Evolutionary conservation across 768 basidiomycete genomes (phyloP).

Genomic region (Suillus fuscotomentosus): DNA sequence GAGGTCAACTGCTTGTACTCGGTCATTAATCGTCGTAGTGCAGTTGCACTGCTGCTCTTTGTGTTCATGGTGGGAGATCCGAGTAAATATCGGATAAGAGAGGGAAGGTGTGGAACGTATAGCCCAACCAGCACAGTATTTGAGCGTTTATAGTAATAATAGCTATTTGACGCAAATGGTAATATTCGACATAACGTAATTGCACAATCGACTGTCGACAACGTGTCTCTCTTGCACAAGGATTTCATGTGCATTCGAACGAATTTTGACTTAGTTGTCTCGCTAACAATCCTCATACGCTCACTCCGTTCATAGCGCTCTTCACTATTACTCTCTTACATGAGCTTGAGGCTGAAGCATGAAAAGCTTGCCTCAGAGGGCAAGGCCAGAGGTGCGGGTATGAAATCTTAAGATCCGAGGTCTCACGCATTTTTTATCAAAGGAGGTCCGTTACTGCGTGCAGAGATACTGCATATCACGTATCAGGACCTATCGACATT

Average conservation of each 20-base stretch:
- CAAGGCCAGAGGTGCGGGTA: not conserved
- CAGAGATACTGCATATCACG: not conserved
- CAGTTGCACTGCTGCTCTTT: constrained; percentile 61
- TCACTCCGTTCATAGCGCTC: not conserved
- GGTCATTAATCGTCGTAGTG: constrained; percentile 85
- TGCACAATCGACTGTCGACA: not conserved
- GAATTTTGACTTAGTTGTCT: not conserved
- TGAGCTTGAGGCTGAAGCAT: not conserved
- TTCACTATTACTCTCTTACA: not conserved
- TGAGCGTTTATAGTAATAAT: not conserved
- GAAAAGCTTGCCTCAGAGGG: not conserved
- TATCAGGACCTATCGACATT: not conserved
- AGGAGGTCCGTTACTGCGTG: not conserved
- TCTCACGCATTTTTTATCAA: not conserved
- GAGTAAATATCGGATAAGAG: not conserved
- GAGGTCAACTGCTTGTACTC: constrained; percentile 87
- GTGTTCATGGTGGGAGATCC: constrained; percentile 41
- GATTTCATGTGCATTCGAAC: not conserved
- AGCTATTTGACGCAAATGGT: not conserved
- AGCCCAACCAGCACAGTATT: too few relatives aligned
- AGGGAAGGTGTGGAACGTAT: not conserved
- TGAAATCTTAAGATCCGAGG: not conserved
- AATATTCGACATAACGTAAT: not conserved
- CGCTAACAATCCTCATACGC: not conserved
- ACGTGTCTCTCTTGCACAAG: not conserved